These are phyloP conservation scores for Nidularia pulvinata DNA, from an alignment of 768 basidiomycete genomes.

Conservation along the genomic window DNA sequence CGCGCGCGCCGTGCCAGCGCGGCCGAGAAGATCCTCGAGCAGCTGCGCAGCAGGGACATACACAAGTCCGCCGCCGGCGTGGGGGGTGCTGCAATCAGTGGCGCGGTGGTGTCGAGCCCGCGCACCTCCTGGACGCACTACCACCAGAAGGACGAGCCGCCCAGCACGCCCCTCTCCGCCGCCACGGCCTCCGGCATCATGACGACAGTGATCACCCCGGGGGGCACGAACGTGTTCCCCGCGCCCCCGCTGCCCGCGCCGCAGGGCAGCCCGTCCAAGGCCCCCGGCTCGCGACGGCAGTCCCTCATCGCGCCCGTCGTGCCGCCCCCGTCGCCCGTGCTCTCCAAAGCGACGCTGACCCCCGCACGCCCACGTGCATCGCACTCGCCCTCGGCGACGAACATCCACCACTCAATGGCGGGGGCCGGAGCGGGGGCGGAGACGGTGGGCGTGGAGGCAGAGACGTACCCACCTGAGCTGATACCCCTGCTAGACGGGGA, in stretches of 20 bases:
- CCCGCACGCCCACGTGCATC: constrained; percentile 48
- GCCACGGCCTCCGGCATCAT: constrained; percentile 6
- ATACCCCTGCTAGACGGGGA: constrained; percentile 76
- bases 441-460: not conserved
- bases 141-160: constrained; percentile 15
- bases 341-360: constrained; percentile 27
- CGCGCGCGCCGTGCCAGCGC: constrained; percentile 57
- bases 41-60: constrained; percentile 57
- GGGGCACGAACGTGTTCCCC: not conserved
- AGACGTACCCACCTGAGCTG: constrained; percentile 50
- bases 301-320: constrained; percentile 32
- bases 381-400: constrained; percentile 59
- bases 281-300: constrained; percentile 28
- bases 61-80: constrained; percentile 27
- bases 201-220: not conserved
- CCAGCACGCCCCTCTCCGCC: constrained; percentile 5
- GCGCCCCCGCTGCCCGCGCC: not conserved
- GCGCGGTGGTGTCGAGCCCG: constrained; percentile 22
- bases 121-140: constrained; percentile 47
- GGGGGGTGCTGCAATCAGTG: constrained; percentile 13
- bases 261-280: constrained; percentile 20
- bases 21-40: constrained; percentile 69
- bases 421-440: no score
- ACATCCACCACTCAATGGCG: constrained; percentile 13
- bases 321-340: constrained; percentile 40